A percentile compares a stretch with the other conserved stretches of the same genome.
These are phyloP conservation scores for Camellia lanceoleosa DNA, from an alignment of 148 eudicot genomes.

Conservation along the genomic window DNA sequence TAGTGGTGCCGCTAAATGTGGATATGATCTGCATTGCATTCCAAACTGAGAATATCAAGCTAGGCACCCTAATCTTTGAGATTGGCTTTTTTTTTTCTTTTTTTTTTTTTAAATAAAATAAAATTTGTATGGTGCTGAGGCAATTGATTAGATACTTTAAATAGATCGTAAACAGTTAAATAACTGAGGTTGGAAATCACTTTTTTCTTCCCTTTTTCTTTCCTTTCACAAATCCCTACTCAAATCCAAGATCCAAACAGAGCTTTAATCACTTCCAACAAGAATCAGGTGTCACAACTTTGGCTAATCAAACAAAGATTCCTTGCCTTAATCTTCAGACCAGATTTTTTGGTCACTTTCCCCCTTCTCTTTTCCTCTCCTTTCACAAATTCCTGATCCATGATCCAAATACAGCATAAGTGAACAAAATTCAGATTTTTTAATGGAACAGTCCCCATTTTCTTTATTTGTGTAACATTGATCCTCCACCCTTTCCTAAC, in stretches of 20 bases:
- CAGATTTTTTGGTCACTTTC: not conserved
- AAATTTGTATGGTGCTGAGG: not conserved
- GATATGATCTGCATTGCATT: not conserved
- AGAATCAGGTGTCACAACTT: not conserved
- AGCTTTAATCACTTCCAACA: not conserved
- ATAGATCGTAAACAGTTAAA: not conserved
- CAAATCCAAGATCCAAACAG: not conserved
- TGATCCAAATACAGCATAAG: no score
- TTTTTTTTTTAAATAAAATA: not conserved
- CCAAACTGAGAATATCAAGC: not conserved
- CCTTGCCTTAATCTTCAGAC: not conserved
- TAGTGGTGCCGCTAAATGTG: not conserved
- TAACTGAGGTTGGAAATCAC: not conserved
- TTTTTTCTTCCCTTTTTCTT: not conserved
- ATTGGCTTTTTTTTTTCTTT: not conserved
- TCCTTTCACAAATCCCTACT: not conserved
- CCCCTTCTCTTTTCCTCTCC: no score
- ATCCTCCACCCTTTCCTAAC: not conserved
- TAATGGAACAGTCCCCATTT: not conserved
- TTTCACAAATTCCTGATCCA: no score
- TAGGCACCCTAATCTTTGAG: not conserved
- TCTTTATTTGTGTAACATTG: not conserved
- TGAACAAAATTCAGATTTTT: not conserved
- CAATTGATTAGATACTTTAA: not conserved
- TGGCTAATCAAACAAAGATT: not conserved